Evolutionary conservation across 768 basidiomycete species (phyloP), one percentile per base, ranked within the genome.

Genomic region (Trametopsis cervina): DNA sequence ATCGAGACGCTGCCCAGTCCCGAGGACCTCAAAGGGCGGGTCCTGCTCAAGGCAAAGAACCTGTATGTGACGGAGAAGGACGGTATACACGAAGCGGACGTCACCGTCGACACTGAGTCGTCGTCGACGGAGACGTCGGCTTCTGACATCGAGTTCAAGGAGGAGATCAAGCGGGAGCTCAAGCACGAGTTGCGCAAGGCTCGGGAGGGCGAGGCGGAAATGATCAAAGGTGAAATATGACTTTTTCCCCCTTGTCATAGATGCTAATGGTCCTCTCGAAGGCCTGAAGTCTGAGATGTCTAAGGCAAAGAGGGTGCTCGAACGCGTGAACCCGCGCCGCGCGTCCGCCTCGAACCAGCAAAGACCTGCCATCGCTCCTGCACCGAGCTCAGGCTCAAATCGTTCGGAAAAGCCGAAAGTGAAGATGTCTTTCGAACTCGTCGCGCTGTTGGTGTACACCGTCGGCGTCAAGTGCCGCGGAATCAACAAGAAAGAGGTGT

Each of bases 391-490:
- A n/a, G n/a, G n/a, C n/a, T n/a, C n/a, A n/a, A 44, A 44, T 35
- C 40, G 6, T 1, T 42, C 45, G 13, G 52, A 60, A 27, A 60
- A 55, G 45, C 57, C 57, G 9, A 85, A 82, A 58, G 66, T 67
- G 20, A 81, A 79, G 57, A 92, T 91, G 81, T 93, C 93, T 0
- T 61, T 76, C 21, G 73, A 75, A 2, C 75, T 98, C 1, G 78
- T 80, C 1, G 69, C 77, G 1, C 74, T 97, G 10, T 75, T 97
- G 17, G 85, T 97, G 22, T 97, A 98, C 65, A 97, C 95, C 4
- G 81, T 95, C 45, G 95, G 95, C 4, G 90, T 97, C 52, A 95
- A 95, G 64, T 96, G 89, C 56, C 85, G 83, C 39, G 93, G 94
- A 0, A 76, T 98, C 65, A 88, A 89, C 66, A 82, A 87, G 64